A percentile compares a stretch with the other conserved stretches of the same genome.
These are phyloP conservation scores for Linum lewisii DNA, from an alignment of 345 rosid species.

Conservation along the genomic window DNA sequence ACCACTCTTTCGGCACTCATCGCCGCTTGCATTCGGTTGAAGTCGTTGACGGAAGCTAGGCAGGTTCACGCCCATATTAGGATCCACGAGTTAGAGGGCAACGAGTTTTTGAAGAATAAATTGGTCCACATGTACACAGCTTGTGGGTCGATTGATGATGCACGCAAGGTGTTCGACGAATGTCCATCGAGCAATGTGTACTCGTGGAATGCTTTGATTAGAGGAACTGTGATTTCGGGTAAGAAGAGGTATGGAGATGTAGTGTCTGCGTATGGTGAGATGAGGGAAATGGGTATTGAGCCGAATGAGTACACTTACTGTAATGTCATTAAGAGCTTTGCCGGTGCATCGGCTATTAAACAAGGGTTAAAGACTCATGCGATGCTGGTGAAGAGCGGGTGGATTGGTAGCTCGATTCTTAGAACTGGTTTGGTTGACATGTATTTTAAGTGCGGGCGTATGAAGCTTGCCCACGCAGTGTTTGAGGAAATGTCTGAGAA, in stretches of 20 bases:
- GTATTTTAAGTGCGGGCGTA: conserved; percentile 75
- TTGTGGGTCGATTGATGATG: conserved; percentile 60
- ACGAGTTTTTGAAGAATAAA: conserved; percentile 54
- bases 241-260: conserved; percentile 48
- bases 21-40: conserved; percentile 59
- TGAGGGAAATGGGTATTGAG: conserved; percentile 62
- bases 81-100: conserved; percentile 59
- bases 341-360: conserved; percentile 60
- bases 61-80: conserved; percentile 53
- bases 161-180: conserved; percentile 53
- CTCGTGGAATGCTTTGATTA: conserved; percentile 77
- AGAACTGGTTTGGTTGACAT: conserved; percentile 64
- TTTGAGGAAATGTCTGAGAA: conserved; percentile 62
- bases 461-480: conserved; percentile 42
- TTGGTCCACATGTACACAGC: conserved; percentile 63
- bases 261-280: conserved; percentile 45
- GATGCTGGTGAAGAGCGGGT: conserved; percentile 59
- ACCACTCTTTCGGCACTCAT: conserved; percentile 69
- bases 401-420: conserved; percentile 40
- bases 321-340: conserved; percentile 69
- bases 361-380: conserved; percentile 73
- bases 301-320: conserved; percentile 64
- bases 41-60: conserved; percentile 42
- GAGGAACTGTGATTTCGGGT: conserved; percentile 73
- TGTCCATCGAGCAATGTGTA: conserved; percentile 42